Conservation (phyloP, 345 rosid genomes). For the Bruguiera sexangula region DNA sequence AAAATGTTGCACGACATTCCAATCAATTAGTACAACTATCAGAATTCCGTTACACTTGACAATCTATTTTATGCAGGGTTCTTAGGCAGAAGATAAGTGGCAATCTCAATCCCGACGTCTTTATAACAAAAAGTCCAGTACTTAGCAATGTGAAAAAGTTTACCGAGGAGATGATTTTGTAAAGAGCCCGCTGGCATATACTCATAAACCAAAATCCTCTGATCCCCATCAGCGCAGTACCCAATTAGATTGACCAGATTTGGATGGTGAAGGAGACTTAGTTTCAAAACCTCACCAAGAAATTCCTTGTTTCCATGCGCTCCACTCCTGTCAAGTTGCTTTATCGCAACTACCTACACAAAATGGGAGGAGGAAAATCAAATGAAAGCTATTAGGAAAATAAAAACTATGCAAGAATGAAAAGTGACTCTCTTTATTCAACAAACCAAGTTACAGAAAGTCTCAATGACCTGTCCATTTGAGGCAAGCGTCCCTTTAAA, state of each 20-base stretch:
- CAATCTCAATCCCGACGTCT: too few relatives aligned
- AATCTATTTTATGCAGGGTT: not conserved
- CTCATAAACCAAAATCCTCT: constrained; percentile 60
- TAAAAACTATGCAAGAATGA: not conserved
- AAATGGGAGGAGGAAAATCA: not conserved
- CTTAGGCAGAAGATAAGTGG: too few relatives aligned
- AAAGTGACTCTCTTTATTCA: not conserved
- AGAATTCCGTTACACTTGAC: not conserved
- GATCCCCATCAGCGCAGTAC: constrained; percentile 83
- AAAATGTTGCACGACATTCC: constrained; percentile 2
- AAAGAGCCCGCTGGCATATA: constrained; percentile 50
- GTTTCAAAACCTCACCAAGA: constrained; percentile 42
- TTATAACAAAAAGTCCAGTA: not conserved
- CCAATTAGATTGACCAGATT: constrained; percentile 59
- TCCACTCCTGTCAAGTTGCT: constrained; percentile 71
- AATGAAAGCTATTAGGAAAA: not conserved
- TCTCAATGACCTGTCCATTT: constrained; percentile 47
- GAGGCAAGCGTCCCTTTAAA: constrained; percentile 65
- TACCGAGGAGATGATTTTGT: constrained; percentile 57
- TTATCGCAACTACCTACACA: constrained; percentile 55
- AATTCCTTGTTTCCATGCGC: constrained; percentile 55
- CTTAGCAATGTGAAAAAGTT: not conserved
- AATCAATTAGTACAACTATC: not conserved
- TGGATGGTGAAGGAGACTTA: constrained; percentile 49
- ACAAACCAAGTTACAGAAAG: not conserved